Conservation (phyloP, 495 filamentous ascomycete genomes). For the Melanomma pulvis-pyrius region DNA sequence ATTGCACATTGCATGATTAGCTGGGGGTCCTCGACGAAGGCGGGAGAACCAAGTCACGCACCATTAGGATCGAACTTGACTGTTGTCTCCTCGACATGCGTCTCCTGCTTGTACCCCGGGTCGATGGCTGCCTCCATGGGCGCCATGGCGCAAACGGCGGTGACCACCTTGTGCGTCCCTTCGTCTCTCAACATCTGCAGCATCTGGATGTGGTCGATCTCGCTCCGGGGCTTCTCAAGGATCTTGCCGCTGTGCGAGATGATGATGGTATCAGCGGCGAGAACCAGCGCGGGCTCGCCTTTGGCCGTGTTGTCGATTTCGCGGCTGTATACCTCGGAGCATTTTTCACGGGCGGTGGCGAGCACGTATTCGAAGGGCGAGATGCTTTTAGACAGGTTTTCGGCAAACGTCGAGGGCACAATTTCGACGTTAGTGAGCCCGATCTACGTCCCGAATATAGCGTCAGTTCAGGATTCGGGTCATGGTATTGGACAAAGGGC, state of each 20-base stretch:
- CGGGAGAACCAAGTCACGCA: constrained; percentile 24
- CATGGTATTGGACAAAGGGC: background rate
- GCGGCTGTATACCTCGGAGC: constrained; percentile 71
- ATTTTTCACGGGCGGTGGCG: constrained; percentile 81
- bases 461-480: constrained; percentile 7
- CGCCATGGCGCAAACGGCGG: constrained; percentile 77
- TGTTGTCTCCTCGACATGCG: constrained; percentile 80
- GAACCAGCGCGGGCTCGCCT: constrained; percentile 79
- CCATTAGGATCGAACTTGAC: constrained; percentile 72
- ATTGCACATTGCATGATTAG: background rate
- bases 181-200: constrained; percentile 75
- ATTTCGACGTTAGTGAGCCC: constrained; percentile 78
- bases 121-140: constrained; percentile 73
- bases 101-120: constrained; percentile 84
- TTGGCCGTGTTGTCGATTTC: constrained; percentile 60
- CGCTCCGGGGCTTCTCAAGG: constrained; percentile 83
- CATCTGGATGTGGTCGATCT: constrained; percentile 83
- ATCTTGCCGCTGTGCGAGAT: constrained; percentile 73
- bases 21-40: too few relatives aligned
- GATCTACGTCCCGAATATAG: constrained; percentile 51
- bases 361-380: constrained; percentile 88
- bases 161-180: constrained; percentile 74
- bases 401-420: constrained; percentile 74
- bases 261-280: constrained; percentile 91
- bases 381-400: constrained; percentile 77